Percentiles rank a stretch among this genome's conserved stretches.
phyloP scores from a whole-genome alignment of 208 protist genomes.

The Trypanosoma melophagium region DNA sequence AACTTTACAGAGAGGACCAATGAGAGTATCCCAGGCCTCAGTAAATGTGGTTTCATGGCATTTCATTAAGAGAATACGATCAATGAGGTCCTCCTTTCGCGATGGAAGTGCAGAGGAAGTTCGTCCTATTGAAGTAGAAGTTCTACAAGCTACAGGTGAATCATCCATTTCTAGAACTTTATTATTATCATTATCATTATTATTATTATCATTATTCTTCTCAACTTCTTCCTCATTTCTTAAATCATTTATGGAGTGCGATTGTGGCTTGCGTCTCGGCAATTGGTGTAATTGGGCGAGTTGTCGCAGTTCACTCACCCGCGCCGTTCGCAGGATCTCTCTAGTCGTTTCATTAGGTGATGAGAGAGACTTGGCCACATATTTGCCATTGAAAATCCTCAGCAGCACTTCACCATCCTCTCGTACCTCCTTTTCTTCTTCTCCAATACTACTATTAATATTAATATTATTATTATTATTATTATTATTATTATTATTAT shows the following conservation, averaged over 20 bases:
- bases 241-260: neutral
- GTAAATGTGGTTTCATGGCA: slow-evolving; percentile 31
- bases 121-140: neutral
- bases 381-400: slow-evolving; percentile 7
- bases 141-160: neutral
- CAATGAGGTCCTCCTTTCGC: slow-evolving; percentile 56
- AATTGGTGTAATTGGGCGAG: neutral
- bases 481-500: too few species aligned
- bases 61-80: slow-evolving; percentile 24
- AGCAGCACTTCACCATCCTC: slow-evolving; percentile 11
- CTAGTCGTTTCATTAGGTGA: neutral
- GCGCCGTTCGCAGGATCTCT: slow-evolving; percentile 17
- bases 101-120: slow-evolving; percentile 28
- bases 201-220: neutral
- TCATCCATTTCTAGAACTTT: neutral
- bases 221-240: neutral
- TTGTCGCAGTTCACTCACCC: slow-evolving; percentile 16
- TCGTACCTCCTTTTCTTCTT: neutral
- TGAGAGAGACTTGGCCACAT: neutral
- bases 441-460: too few species aligned
- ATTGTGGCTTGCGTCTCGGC: too few species aligned
- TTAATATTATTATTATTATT: too few species aligned
- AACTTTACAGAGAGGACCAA: slow-evolving; percentile 50
- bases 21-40: slow-evolving; percentile 45
- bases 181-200: neutral